Base-by-base conservation (phyloP, 768 basidiomycete species). In the Multifurca ochricompacta region DNA sequence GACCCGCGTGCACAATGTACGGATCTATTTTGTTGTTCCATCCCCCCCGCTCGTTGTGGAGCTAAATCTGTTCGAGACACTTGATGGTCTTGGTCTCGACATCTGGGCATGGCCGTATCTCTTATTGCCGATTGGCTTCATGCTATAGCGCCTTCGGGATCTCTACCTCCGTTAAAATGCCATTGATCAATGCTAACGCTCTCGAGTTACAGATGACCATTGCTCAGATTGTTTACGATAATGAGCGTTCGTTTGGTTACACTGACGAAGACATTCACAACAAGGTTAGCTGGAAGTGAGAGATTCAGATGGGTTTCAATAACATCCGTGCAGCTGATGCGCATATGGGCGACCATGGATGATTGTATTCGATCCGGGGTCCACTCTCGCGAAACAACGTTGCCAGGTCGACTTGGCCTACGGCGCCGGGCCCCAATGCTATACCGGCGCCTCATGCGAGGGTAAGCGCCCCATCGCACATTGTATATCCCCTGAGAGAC, bases 291-390 rank as follows among this genome's bases (percentile, higher is more conserved):
- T 45, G 25, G 34, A 32, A 23, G 36, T n/a, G 41, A 42, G 27
- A 21, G 16, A 10, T 44, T 40, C 31, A 41, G 32, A 44, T 51
- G 10, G 35, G 40, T 11, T 41, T 46, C 23, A 50, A 54, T 42
- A 31, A 51, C 34, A 9, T 47, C 19, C 23, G 25, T 19, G 19
- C 46, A 72, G 73, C 76, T 90, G 60, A 79, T 82, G 76, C 78
- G 80, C 25, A 91, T 94, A 43, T 95, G 92, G 92, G 64, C 73
- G 50, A 90, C 92, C 4, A 96, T 96, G 94, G 91, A 95, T 64
- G 80, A 84, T 53, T 94, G 90, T 67, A 97, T 96, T 57, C 85
- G 72, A 25, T 77, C 78, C 2, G 94, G 94, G 18, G 92, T 97
- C 8, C 84, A 88, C 2, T 77, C 90, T 1, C 73, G 79, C 3